Base-by-base conservation (phyloP, 352 stramenopile genomes). In the Globisporangium rhizosaccharum region DNA sequence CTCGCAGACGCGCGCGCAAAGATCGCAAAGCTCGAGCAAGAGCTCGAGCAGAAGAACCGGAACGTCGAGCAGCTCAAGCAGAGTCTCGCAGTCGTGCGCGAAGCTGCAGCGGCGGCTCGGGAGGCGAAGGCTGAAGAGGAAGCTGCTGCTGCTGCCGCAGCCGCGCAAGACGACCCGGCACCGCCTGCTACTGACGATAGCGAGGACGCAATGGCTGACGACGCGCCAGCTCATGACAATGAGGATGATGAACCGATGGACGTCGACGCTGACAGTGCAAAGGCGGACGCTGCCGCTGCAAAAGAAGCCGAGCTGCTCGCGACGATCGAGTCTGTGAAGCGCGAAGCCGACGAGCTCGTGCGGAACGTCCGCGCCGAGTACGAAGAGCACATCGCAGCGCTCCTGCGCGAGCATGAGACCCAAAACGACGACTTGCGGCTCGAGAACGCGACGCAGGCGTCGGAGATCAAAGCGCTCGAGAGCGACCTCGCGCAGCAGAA, bases 401-500 rank as follows among this genome's bases (percentile, higher is more conserved):
- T 86, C 2, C 66, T 87, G 49, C 57, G 54, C 2, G 71, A 85
- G 33, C 71, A 87, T 12, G 81, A 89, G 36, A 65, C 84, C 53
- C 66, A 85, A 28, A 42, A 76, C 33, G 76, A 86, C 25, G 71
- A 89, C 25, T 42, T 91, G 46, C 56, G 70, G 23, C 67, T 84
- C 5, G 75, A 88, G 56, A 86, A 86, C 44, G 77, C 82, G 14
- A 82, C 72, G 3, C 75, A 90, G 44, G 65, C 58, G 7, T 73
- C 79, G 3, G 73, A 89, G 33, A 71, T 90, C 28, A 85, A 90
- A 50, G 55, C 73, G 3, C 46, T 91, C n/a, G 74, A 91, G 41
- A 66, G 69, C 0, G 82, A 94, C 45, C 63, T 91, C 18, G 73
- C 74, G 2, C 82, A 90, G 59, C 77, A 90, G 25, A 89, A 90